Base-by-base conservation (phyloP, 108 stramenopile genomes). In the Discostella pseudostelligera region DNA sequence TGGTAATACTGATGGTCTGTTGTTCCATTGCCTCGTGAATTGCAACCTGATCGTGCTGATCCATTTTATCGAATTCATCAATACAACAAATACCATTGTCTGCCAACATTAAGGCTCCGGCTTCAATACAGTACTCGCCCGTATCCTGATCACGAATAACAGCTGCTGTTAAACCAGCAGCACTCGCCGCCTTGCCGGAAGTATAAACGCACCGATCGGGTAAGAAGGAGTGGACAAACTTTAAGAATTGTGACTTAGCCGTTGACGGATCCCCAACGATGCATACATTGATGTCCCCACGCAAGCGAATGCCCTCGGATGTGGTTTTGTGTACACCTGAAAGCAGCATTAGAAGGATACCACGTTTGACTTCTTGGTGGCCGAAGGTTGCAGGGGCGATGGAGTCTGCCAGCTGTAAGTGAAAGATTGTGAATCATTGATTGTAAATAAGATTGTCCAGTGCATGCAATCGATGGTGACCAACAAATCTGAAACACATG, bases 1-100 rank as follows among this genome's bases (percentile, higher is more conserved):
- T 98, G 60, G 99, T 98, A 69, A 99, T 97, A 70, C 88, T 95
- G 69, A 99, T 99, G 2, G 99, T 98, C 81, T 99, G 99, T 67
- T 97, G 96, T 84, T 99, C 96, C 91, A 99, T 97, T 7, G 97
- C 97, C 74, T 98, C 97, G 81, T 98, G 99, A 69, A 96, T 95
- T 6, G 93, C 94, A 22, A 97, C 98, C 84, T 97, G 96, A 78
- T 99, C 98, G n/a, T 80, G 78, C 21, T 70, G 82, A 53, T 97
- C 97, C 98, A 99, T 99, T 81, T 98, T 96, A 53, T 98, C 96
- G 53, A 85, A 87, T 50, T 84, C 84, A 50, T 97, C 98, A 62
- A 99, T 99, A 79, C 98, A 98, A 77, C 97, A 98, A 60, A 99
- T 95, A 20, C 99, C 99, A 86, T 98, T 97, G 66, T 99, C 99